A percentile compares a stretch with the other conserved stretches of the same genome.
These are phyloP conservation scores for Taxillus chinensis DNA, from an alignment of 164 flowering plant species.

Conservation along the genomic window DNA sequence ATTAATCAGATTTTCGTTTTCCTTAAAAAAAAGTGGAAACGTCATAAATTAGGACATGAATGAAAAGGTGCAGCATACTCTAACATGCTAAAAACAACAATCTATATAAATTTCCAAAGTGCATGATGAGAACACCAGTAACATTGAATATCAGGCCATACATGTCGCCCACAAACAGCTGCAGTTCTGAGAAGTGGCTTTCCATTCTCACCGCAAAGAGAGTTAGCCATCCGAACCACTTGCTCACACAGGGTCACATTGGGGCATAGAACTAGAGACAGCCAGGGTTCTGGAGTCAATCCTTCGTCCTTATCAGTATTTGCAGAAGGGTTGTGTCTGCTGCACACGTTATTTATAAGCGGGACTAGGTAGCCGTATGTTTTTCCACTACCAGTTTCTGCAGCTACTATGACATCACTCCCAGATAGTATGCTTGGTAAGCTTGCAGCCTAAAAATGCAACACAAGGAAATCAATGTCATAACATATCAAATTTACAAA, in stretches of 20 bases:
- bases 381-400: constrained; percentile 99
- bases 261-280: constrained; percentile 87
- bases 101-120: not conserved
- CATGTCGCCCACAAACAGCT: constrained; percentile 83
- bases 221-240: constrained; percentile 83
- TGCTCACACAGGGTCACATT: constrained; percentile 91
- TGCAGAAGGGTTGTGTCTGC: constrained; percentile 11
- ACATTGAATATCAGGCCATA: constrained; percentile 12
- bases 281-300: constrained; percentile 3
- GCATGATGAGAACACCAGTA: not conserved
- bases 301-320: constrained; percentile 10
- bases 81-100: not conserved
- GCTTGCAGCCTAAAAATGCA: constrained; percentile 52
- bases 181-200: constrained; percentile 57
- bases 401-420: constrained; percentile 80
- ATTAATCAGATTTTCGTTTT: not conserved
- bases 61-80: not conserved
- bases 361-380: constrained; percentile 88
- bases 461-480: too few relatives aligned
- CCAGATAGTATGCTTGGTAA: constrained; percentile 65
- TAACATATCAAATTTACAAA: too few relatives aligned
- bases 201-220: constrained; percentile 42
- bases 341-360: constrained; percentile 42
- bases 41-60: not conserved
- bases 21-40: not conserved